These are phyloP conservation scores for Gracilaria gracilis DNA, from an alignment of 23 red algal genomes.

Conservation along the genomic window DNA sequence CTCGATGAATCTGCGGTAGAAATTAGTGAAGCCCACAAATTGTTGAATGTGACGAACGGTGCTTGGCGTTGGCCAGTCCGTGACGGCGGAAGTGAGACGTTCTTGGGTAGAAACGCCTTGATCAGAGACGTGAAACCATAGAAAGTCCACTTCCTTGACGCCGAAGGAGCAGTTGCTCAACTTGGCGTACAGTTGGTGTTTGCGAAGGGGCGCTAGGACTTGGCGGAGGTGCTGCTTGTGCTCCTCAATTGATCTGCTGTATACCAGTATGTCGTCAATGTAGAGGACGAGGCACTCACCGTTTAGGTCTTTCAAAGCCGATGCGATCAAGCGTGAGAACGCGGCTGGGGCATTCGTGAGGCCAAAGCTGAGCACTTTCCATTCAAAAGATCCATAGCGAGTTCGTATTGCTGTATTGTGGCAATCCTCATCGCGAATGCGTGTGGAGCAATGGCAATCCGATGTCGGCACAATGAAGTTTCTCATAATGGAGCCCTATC, in stretches of 20 bases:
- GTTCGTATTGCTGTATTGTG: conserved; percentile 24
- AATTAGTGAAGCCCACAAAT: conserved; percentile 14
- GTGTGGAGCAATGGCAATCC: no score
- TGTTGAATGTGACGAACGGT: not conserved
- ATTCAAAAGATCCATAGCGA: conserved; percentile 49
- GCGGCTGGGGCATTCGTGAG: conserved; percentile 26
- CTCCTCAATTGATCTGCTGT: not conserved
- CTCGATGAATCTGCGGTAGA: conserved; percentile 26
- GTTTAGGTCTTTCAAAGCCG: not conserved
- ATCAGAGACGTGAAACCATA: not conserved
- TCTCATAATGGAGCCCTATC: no score
- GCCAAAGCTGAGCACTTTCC: not conserved
- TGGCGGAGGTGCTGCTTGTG: not conserved
- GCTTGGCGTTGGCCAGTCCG: not conserved
- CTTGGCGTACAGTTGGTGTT: no score
- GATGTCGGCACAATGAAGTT: no score
- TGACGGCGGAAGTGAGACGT: not conserved
- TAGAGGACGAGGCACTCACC: not conserved
- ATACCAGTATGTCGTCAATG: not conserved
- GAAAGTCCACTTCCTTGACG: not conserved
- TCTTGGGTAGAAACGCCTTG: conserved; percentile 6
- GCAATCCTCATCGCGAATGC: not conserved
- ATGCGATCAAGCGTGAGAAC: conserved; percentile 13
- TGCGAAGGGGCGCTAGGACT: not conserved
- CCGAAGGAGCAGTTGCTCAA: no score